phyloP scores from a whole-genome alignment of 805 yeast genomes.

The Zygoascus tannicola region DNA sequence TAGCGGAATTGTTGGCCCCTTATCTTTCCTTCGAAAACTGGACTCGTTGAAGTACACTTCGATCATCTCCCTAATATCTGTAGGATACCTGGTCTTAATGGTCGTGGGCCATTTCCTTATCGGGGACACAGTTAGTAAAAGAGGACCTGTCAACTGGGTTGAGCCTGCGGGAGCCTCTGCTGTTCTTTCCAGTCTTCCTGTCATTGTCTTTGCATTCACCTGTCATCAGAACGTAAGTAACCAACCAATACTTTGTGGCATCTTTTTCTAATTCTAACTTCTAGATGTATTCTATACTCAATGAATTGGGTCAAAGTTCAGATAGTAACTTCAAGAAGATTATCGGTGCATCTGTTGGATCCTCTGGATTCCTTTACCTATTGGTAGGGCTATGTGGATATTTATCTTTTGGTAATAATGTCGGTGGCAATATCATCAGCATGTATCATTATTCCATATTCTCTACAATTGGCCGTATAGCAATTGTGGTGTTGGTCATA shows the following conservation, averaged over 20 bases:
- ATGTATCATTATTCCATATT: conserved; percentile 57
- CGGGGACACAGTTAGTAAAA: conserved; percentile 43
- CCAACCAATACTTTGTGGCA: neutral
- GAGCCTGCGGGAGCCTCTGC: conserved; percentile 35
- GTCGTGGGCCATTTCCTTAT: conserved; percentile 62
- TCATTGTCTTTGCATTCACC: conserved; percentile 87
- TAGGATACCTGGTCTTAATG: conserved; percentile 61
- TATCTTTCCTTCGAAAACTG: conserved; percentile 64
- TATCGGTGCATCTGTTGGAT: conserved; percentile 43
- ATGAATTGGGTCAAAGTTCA: conserved; percentile 59
- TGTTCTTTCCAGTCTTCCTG: conserved; percentile 72
- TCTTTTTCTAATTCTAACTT: neutral
- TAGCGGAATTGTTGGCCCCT: conserved; percentile 45
- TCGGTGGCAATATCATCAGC: conserved; percentile 68
- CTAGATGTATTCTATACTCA: conserved; percentile 82
- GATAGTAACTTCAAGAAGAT: conserved; percentile 39
- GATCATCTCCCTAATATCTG: conserved; percentile 70
- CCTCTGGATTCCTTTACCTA: conserved; percentile 55
- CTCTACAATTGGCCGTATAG: conserved; percentile 71
- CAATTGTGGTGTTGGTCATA: conserved; percentile 71
- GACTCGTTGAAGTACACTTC: conserved; percentile 84
- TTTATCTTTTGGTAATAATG: conserved; percentile 74
- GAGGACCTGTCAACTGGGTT: conserved; percentile 43
- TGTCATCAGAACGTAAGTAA: conserved; percentile 96
- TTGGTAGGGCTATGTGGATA: conserved; percentile 77